Evolutionary conservation across 345 rosid genomes (phyloP).

Genomic region (Punica granatum): DNA sequence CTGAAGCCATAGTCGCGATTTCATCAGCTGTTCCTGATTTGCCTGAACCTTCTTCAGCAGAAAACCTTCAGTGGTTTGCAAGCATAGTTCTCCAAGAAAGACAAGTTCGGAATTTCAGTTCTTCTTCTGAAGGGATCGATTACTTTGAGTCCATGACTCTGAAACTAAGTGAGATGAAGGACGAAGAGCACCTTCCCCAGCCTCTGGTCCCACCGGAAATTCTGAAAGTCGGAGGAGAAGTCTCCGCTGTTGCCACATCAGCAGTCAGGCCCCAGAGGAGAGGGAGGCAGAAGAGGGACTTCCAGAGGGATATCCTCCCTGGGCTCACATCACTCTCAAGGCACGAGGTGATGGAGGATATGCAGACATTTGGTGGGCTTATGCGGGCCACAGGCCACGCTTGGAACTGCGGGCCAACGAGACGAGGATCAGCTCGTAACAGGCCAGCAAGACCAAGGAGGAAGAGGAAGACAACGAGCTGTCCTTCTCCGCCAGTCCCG

Average conservation of each 20-base stretch:
- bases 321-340: constrained; percentile 80
- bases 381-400: constrained; percentile 71
- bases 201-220: constrained; percentile 31
- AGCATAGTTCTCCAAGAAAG: constrained; percentile 32
- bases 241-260: constrained; percentile 28
- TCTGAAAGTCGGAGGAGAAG: constrained; percentile 44
- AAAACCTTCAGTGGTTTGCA: constrained; percentile 73
- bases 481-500: constrained; percentile 27
- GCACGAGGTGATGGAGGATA: constrained; percentile 87
- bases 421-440: constrained; percentile 24
- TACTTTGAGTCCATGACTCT: constrained; percentile 81
- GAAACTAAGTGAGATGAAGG: constrained; percentile 46
- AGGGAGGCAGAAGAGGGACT: constrained; percentile 75
- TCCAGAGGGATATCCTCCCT: constrained; percentile 96
- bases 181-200: constrained; percentile 85
- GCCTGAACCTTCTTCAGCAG: constrained; percentile 27
- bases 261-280: constrained; percentile 56
- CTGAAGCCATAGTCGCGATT: constrained; percentile 72
- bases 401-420: constrained; percentile 59
- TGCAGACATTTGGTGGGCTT: constrained; percentile 82
- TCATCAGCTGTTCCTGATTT: constrained; percentile 32
- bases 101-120: constrained; percentile 7
- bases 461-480: constrained; percentile 28
- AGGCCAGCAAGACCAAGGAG: constrained; percentile 31
- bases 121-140: constrained; percentile 50